phyloP scores from a whole-genome alignment of 768 basidiomycete species.

The Mycena galericulata region DNA sequence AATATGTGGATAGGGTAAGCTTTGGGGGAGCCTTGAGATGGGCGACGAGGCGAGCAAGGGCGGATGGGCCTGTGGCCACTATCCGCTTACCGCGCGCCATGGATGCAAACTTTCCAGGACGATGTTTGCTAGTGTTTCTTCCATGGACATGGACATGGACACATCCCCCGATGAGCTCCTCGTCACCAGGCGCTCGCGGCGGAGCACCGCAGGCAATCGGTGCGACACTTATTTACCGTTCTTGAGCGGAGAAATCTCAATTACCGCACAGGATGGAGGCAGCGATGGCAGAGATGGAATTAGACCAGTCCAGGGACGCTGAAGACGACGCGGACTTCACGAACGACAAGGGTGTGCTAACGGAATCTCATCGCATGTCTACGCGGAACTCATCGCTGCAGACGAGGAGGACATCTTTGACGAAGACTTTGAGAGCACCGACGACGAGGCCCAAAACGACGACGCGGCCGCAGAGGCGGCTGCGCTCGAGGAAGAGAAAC shows the following conservation, averaged over 20 bases:
- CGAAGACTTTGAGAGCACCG: slow-evolving; percentile 89
- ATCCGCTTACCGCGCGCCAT: slow-evolving; percentile 29
- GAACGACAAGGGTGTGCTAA: slow-evolving; percentile 65
- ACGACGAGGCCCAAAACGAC: slow-evolving; percentile 75
- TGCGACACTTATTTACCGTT: slow-evolving; percentile 41
- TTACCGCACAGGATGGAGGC: slow-evolving; percentile 72
- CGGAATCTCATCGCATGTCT: background rate
- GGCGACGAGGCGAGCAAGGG: slow-evolving; percentile 25
- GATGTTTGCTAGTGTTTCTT: slow-evolving; percentile 7
- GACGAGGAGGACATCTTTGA: slow-evolving; percentile 88
- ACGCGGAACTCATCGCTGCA: slow-evolving; percentile 39
- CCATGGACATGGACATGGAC: slow-evolving; percentile 34
- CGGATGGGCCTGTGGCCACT: slow-evolving; percentile 13
- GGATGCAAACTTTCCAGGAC: background rate
- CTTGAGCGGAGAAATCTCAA: slow-evolving; percentile 13
- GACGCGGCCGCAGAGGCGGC: slow-evolving; percentile 67
- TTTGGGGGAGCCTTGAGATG: slow-evolving; percentile 28
- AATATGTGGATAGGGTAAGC: slow-evolving; percentile 24
- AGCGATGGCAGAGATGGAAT: slow-evolving; percentile 77
- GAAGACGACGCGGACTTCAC: slow-evolving; percentile 84
- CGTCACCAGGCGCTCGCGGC: slow-evolving; percentile 68
- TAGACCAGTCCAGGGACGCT: slow-evolving; percentile 67
- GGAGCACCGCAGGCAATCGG: slow-evolving; percentile 87
- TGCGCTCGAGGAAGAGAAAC: slow-evolving; percentile 71
- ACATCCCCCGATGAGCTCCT: slow-evolving; percentile 55